These are phyloP conservation scores for Linnemannia schmuckeri DNA, from an alignment of 192 early-diverging fungal genomes.

Conservation along the genomic window DNA sequence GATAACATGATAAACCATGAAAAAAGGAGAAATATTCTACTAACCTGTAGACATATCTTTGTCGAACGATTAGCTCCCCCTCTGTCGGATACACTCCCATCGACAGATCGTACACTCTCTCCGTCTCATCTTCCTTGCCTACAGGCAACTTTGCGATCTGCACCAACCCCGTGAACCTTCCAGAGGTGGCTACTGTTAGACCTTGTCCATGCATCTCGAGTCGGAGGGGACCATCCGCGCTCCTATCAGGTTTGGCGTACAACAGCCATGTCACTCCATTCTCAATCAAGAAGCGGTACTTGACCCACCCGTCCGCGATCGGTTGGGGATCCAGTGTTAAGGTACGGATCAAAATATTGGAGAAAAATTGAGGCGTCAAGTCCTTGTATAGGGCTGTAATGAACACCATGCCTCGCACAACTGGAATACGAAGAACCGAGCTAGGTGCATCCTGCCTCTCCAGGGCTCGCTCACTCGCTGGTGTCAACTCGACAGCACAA, in stretches of 20 bases:
- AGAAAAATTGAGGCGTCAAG: constrained; percentile 44
- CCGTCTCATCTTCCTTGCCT: constrained; percentile 24
- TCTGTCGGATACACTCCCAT: constrained; percentile 35
- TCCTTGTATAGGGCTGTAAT: constrained; percentile 31
- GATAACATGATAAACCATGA: neutral
- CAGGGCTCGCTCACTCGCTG: constrained; percentile 1
- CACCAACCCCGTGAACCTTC: constrained; percentile 42
- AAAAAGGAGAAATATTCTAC: neutral
- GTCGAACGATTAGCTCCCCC: constrained; percentile 23
- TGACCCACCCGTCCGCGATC: constrained; percentile 36
- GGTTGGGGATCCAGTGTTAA: constrained; percentile 5
- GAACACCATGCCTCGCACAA: constrained; percentile 51
- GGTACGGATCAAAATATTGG: constrained; percentile 31
- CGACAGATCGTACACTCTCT: constrained; percentile 29
- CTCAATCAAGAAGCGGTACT: constrained; percentile 49
- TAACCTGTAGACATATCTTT: constrained; percentile 27
- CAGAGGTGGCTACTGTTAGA: constrained; percentile 19
- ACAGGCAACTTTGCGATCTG: constrained; percentile 52
- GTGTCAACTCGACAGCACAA: constrained; percentile 22
- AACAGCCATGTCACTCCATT: constrained; percentile 44
- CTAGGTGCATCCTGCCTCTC: neutral
- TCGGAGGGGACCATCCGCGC: neutral
- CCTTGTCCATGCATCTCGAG: constrained; percentile 11
- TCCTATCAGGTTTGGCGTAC: constrained; percentile 28
- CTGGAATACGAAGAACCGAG: constrained; percentile 33